Evolutionary conservation across 2,329 filamentous ascomycete genomes (phyloP), one percentile per base, ranked within the genome.

Genomic region (Fusarium sacchari): DNA sequence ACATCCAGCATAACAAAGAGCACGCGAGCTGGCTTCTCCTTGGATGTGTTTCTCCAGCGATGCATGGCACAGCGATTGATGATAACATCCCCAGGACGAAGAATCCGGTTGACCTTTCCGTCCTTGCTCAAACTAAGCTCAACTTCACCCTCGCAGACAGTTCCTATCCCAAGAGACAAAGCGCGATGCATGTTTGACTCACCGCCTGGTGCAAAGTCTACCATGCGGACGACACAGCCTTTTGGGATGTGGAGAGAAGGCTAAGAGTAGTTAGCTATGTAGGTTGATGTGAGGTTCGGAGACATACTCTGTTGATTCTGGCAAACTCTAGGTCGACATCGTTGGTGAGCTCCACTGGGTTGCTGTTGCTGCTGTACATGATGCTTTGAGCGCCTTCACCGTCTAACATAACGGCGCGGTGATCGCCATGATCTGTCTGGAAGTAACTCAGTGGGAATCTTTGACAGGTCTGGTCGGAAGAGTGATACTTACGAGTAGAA

Each of bases 221-320:
- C 32, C 32, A 52, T 36, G n/a, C 49, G 49, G 2, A 36, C 32
- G 9, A 52, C 49, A 9, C 49, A 52, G 5, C 49, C 49, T 5
- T 52, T 36, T 12, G 49, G 49, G 0, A 52, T 26, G 5, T 36
- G 49, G 8, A 52, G 49, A 8, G 49, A 52, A 9, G 49, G 49
- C 49, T 36, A 5, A 20, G 10, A 2, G 17, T 4, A 17, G 30
- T 50, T 34, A 34, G 47, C 30, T 14, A 50, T 1, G 3, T 3
- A 0, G 5, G 10, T 0, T 0, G 6, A 10, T 14, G 7, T 1
- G 15, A 24, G 4, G 11, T 20, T 7, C 2, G 10, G 17, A 12
- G 13, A 6, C 32, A 26, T 8, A 52, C 49, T 36, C n/a, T 52
- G 10, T 52, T 52, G 3, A 6, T 11, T 26, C n/a, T 52, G 3